Base-by-base conservation (phyloP, 768 basidiomycete species). In the Daedalea quercina region DNA sequence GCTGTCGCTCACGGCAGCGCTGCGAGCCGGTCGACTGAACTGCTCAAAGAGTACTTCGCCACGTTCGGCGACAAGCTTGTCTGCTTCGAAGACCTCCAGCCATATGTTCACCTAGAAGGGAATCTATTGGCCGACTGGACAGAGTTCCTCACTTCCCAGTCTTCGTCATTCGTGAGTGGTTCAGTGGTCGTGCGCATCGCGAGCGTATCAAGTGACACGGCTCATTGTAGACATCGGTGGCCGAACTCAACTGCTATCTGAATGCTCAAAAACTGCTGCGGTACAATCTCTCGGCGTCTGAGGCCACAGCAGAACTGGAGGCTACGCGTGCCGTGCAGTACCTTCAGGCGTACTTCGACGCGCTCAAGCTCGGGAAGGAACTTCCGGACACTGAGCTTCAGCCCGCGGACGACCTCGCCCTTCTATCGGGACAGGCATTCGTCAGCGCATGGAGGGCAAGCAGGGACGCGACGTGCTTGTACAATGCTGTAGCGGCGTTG, bases 61-160 rank as follows among this genome's bases (percentile, higher is more conserved):
- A 72, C 71, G 53, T 80, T 92, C 59, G 85, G 88, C 26, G 81
- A 84, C 66, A 95, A 93, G 67, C 74, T 85, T 4, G 91, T 88
- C 66, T 92, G 90, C 65, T 90, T 83, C 53, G 93, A 94, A 68
- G 94, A 96, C 60, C 70, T 95, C 37, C 77, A 76, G 58, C 80
- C 83, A 2, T 92, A 87, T 63, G 66, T 85, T 12, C 62, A 61
- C 8, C 67, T 87, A 13, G 69, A 77, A 22, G 76, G 67, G 46
- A 71, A 76, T 12, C 74, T 76, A 26, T 67, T 77, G 11, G 52
- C 67, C 3, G 69, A 71, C 50, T 87, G 85, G 80, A 75, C 72
- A 34, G 59, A 74, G 12, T 79, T 82, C 65, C 72, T 88, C 7
- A 68, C 76, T 52, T 64, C 68, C 25, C 67, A 80, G 52, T 65